These are phyloP conservation scores for Mallotus repandus DNA, from an alignment of 441 rosid genomes.

Conservation along the genomic window DNA sequence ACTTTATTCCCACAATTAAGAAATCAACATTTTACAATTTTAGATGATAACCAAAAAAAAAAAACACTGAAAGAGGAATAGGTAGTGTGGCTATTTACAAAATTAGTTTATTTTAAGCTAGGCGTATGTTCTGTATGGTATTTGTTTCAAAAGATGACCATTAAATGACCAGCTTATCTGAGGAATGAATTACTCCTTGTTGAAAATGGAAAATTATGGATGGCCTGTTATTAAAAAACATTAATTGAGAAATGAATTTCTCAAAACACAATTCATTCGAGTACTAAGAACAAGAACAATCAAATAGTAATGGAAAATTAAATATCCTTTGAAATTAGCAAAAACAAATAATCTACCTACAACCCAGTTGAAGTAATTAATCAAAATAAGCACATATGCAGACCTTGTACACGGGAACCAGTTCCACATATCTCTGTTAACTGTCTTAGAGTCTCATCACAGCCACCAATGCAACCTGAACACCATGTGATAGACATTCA, in stretches of 20 bases:
- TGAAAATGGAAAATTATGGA: background rate
- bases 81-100: too few species aligned
- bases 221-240: background rate
- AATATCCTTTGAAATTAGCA: background rate
- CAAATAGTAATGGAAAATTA: background rate
- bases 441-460: constrained; percentile 78
- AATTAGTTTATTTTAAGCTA: too few species aligned
- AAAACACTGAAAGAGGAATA: too few species aligned
- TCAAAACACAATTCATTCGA: background rate
- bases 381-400: constrained; percentile 11
- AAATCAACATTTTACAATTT: too few species aligned
- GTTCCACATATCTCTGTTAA: constrained; percentile 93
- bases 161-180: background rate
- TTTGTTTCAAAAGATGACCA: too few species aligned
- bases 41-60: too few species aligned
- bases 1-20: too few species aligned
- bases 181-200: background rate
- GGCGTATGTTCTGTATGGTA: too few species aligned
- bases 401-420: constrained; percentile 86
- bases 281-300: background rate
- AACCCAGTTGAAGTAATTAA: background rate
- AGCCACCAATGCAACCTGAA: constrained; percentile 94
- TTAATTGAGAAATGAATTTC: background rate
- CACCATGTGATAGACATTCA: constrained; percentile 17
- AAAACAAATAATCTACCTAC: background rate